Evolutionary conservation across 1,284 basidiomycete species (phyloP), one percentile per base, ranked within the genome.

Genomic region (Schizopora paradoxa): DNA sequence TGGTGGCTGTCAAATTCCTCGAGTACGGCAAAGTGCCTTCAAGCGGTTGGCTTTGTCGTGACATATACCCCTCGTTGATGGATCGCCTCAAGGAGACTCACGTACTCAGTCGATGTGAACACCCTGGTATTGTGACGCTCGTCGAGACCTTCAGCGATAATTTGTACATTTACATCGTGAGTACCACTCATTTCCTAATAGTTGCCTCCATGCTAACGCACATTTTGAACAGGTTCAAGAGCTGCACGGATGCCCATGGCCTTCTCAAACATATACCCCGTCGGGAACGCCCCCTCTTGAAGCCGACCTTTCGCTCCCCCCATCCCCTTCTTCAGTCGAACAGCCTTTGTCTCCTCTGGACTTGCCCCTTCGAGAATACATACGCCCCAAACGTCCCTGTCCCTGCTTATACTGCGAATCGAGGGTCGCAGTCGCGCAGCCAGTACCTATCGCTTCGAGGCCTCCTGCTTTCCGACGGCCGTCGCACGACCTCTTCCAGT

Each of bases 1-100:
- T 90, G 62, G 91, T 93, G 33, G 92, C 92, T 0, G 87, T 95
- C 65, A 95, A 96, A 66, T 95, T 95, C 62, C 91, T 96, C 61
- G 79, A 85, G 68, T 91, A 90, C 64, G 73, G 77, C 47, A 89
- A 87, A 61, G 81, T 93, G 3, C 86, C 87, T 0, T 77, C 80
- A 11, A 77, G 86, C 58, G 82, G 85, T 19, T 90, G 88, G 86
- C n/a, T n/a, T n/a, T n/a, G n/a, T n/a, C n/a, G n/a, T n/a, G 79
- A 83, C 65, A 68, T 81, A 46, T 82, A 89, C n/a, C n/a, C n/a
- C n/a, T n/a, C n/a, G n/a, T n/a, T n/a, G n/a, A n/a, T n/a, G n/a
- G n/a, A n/a, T n/a, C n/a, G n/a, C n/a, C n/a, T n/a, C n/a, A n/a
- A n/a, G n/a, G 92, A 96, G 65, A 78, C 89, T 32, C 76, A 86